phyloP scores from a whole-genome alignment of 768 basidiomycete genomes.

The Hebeloma cylindrosporum region DNA sequence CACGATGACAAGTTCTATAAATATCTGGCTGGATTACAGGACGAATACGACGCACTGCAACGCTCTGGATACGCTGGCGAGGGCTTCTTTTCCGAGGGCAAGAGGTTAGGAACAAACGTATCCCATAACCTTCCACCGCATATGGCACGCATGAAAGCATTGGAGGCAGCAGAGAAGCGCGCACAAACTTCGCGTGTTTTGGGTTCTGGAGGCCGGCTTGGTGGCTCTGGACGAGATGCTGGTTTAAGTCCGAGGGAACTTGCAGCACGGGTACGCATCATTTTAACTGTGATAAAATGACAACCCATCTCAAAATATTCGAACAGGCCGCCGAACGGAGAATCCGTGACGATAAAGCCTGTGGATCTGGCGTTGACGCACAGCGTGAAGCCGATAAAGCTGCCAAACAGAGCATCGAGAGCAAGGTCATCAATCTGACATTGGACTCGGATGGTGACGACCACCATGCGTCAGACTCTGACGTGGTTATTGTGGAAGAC shows the following conservation, averaged over 20 bases:
- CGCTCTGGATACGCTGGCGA: conserved; percentile 86
- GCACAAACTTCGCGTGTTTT: conserved; percentile 43
- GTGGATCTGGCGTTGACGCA: conserved; percentile 61
- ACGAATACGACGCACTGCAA: conserved; percentile 81
- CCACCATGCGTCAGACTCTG: conserved; percentile 31
- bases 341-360: conserved; percentile 69
- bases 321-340: conserved; percentile 84
- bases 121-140: conserved; percentile 70
- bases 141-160: conserved; percentile 62
- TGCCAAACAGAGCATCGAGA: conserved; percentile 60
- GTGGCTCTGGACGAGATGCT: conserved; percentile 38
- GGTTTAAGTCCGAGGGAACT: conserved; percentile 67
- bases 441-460: conserved; percentile 25
- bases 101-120: conserved; percentile 61
- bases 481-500: conserved; percentile 32
- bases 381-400: conserved; percentile 69
- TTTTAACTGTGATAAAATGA: not conserved
- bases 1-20: conserved; percentile 87
- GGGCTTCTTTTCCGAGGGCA: conserved; percentile 83
- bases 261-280: conserved; percentile 58
- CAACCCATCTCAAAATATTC: conserved; percentile 6
- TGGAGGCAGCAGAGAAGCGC: conserved; percentile 81
- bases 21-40: conserved; percentile 67
- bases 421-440: conserved; percentile 62
- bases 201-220: conserved; percentile 59